These are phyloP conservation scores for Dioszegia aurantiaca DNA, from an alignment of 768 basidiomycete species.

Conservation along the genomic window DNA sequence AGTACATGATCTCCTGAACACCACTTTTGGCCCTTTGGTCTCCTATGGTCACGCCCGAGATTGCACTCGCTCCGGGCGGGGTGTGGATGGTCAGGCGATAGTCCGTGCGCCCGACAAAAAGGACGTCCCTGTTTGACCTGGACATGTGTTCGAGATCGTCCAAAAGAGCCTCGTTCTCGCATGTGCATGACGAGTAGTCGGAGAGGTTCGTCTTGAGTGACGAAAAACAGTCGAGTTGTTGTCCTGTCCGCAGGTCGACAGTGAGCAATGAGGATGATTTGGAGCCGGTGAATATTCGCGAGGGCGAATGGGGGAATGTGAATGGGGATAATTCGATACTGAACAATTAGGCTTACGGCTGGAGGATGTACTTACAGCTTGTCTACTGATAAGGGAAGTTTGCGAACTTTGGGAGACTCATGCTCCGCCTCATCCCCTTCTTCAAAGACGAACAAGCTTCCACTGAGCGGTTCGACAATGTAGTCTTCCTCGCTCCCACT, in stretches of 20 bases:
- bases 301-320: constrained; percentile 68
- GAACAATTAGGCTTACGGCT: neutral
- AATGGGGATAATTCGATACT: constrained; percentile 78
- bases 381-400: constrained; percentile 85
- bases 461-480: constrained; percentile 91
- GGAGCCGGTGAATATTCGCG: constrained; percentile 78
- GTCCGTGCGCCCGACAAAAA: constrained; percentile 70
- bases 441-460: constrained; percentile 79
- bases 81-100: constrained; percentile 84
- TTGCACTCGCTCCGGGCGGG: constrained; percentile 55
- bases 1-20: constrained; percentile 78
- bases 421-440: constrained; percentile 36
- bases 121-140: constrained; percentile 49
- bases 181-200: constrained; percentile 35
- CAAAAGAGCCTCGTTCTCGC: constrained; percentile 49
- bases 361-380: constrained; percentile 59
- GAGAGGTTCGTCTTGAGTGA: constrained; percentile 32
- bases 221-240: constrained; percentile 46
- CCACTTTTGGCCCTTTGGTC: constrained; percentile 18
- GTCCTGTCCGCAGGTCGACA: constrained; percentile 54
- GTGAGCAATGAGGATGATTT: constrained; percentile 74
- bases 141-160: constrained; percentile 63
- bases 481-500: constrained; percentile 65
- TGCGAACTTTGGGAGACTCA: constrained; percentile 59
- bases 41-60: constrained; percentile 17